Conservation (phyloP, 139 green algal genomes). For the Micromonas commoda region DNA sequence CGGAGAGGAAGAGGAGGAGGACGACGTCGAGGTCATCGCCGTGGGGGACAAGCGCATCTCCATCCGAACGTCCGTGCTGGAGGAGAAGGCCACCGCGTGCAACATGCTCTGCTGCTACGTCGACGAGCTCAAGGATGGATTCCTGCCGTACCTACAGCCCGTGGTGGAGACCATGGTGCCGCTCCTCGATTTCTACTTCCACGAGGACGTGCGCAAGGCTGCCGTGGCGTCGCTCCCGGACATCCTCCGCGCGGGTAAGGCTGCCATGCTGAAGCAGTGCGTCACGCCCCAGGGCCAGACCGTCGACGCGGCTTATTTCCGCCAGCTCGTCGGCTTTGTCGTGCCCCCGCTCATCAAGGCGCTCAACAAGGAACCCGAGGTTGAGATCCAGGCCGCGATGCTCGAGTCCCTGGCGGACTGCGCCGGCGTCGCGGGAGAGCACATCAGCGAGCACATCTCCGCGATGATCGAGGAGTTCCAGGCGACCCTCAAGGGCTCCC, state of each 20-base stretch:
- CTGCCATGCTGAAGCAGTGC: conserved; percentile 58
- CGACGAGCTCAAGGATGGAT: conserved; percentile 92
- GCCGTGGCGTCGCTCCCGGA: conserved; percentile 67
- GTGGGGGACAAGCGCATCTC: conserved; percentile 66
- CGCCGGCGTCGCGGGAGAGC: conserved; percentile 9
- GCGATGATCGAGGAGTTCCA: conserved; percentile 55
- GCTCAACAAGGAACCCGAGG: conserved; percentile 52
- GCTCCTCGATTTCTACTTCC: conserved; percentile 91
- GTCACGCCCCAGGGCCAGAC: not conserved
- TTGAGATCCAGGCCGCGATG: conserved; percentile 39
- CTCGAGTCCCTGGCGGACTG: conserved; percentile 37
- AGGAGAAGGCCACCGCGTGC: conserved; percentile 96
- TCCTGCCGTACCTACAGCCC: conserved; percentile 83
- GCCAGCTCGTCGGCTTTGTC: conserved; percentile 59
- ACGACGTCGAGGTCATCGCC: conserved; percentile 62
- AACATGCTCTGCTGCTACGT: conserved; percentile 97
- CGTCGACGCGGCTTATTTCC: conserved; percentile 47
- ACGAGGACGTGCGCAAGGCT: conserved; percentile 79
- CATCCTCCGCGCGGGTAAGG: conserved; percentile 66
- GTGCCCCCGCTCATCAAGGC: conserved; percentile 61
- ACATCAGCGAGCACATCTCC: conserved; percentile 37
- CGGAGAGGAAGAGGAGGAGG: conserved; percentile 43
- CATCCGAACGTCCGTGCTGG: conserved; percentile 69
- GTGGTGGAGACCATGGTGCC: conserved; percentile 73
- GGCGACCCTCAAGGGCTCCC: conserved; percentile 46